Conservation (phyloP, 2,329 filamentous ascomycete species). For the Colletotrichum aenigma region DNA sequence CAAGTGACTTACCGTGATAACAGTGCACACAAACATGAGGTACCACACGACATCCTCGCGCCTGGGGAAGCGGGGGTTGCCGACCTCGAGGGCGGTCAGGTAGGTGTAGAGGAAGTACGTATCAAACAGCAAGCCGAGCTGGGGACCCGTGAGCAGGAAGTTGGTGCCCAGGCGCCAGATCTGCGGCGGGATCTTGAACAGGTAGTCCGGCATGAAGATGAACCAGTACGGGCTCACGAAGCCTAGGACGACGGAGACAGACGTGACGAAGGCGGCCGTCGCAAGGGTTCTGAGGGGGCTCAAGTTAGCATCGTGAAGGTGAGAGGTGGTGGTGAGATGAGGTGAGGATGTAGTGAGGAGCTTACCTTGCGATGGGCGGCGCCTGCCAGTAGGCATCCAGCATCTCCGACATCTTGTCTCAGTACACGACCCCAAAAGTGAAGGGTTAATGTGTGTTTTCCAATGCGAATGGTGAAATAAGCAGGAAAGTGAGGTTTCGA, state of each 20-base stretch:
- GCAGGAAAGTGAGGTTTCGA: slow-evolving; percentile 10
- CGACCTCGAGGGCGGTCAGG: slow-evolving; percentile 73
- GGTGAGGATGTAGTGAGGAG: background rate
- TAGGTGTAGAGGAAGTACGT: slow-evolving; percentile 81
- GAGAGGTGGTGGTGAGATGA: background rate
- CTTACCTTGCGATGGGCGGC: slow-evolving; percentile 48
- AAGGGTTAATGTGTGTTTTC: background rate
- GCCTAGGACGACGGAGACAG: slow-evolving; percentile 60
- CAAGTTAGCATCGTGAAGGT: slow-evolving; percentile 7
- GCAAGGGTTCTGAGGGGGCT: slow-evolving; percentile 65
- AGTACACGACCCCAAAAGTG: background rate
- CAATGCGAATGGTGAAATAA: background rate
- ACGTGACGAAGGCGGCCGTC: slow-evolving; percentile 64
- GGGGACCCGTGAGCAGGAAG: slow-evolving; percentile 43
- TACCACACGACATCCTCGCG: slow-evolving; percentile 85
- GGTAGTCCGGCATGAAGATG: slow-evolving; percentile 52
- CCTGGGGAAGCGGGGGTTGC: slow-evolving; percentile 72
- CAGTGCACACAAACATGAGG: slow-evolving; percentile 70
- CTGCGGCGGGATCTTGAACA: slow-evolving; percentile 57
- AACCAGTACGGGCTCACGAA: slow-evolving; percentile 56
- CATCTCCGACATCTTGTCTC: slow-evolving; percentile 21
- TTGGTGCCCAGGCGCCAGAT: slow-evolving; percentile 46
- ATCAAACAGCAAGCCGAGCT: slow-evolving; percentile 67
- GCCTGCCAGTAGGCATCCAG: slow-evolving; percentile 41
- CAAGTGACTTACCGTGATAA: slow-evolving; percentile 76